Evolutionary conservation across 768 basidiomycete genomes (phyloP), one percentile per base, ranked within the genome.

Genomic region (Leccinum boreale): DNA sequence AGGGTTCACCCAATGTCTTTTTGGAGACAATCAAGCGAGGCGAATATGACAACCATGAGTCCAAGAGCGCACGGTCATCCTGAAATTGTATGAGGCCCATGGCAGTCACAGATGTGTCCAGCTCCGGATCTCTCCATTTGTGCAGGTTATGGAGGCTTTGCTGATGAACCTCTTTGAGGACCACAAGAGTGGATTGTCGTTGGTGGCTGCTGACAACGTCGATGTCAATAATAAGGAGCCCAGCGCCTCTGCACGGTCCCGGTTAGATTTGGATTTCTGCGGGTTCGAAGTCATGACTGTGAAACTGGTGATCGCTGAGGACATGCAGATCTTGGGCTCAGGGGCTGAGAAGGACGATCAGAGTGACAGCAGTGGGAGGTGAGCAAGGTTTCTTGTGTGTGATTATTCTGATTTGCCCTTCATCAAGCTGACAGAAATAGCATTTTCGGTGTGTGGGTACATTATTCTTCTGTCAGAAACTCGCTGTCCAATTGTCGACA

Each of bases 21-120:
- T 78, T 98, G 3, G 96, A 98, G 71, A 98, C 97, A 9, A 77
- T 98, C 73, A 99, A 99, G 72, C 89, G 95, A 24, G 94, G 92
- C 6, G 94, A 98, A 63, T 83, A 90, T 52, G 94, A 97, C 64
- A 73, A 84, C 65, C 74, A 77, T n/a, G 55, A 56, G 5, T 50
- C 60, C 21, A 67, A 64, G 14, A 56, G 61, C 12, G 62, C 63
- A 4, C 86, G 0, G 74, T 98, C 52, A 76, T 98, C 7, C 74
- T 97, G 45, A 82, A 96, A 8, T 65, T 98, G n/a, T 98, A 95
- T 72, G 97, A 99, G 70, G 92, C 93, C 1, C 90, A 84, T 59
- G 97, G 97, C 14, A 96, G 96, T 0, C 92, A 93, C 62, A 94
- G 89, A 3, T 79, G 76, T n/a, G 85, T 81, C 5, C 78, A 75